Percentiles rank a stretch among this genome's conserved stretches.
phyloP scores from a whole-genome alignment of 192 early-diverging fungal genomes.

The Gonapodya prolifera region DNA sequence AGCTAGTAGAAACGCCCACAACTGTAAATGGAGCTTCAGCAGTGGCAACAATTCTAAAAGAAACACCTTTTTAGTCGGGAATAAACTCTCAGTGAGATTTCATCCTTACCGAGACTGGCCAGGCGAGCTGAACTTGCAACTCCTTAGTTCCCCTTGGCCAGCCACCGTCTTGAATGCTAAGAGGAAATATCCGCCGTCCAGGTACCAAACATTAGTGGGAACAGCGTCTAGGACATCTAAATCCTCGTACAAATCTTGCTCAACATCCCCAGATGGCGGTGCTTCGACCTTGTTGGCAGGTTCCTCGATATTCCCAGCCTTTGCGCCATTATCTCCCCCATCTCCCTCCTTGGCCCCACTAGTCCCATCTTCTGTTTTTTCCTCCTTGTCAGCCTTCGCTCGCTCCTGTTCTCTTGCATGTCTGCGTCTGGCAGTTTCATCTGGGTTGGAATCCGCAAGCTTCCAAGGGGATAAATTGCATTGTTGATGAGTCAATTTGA shows the following conservation, averaged over 20 bases:
- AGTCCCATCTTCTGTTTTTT: conserved; percentile 1
- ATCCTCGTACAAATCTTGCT: background rate
- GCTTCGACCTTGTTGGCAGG: background rate
- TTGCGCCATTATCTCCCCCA: background rate
- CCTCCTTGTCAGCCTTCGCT: conserved; percentile 8
- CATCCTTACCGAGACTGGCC: conserved; percentile 27
- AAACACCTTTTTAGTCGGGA: background rate
- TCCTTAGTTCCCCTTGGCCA: conserved; percentile 32
- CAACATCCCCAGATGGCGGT: background rate
- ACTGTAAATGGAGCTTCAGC: background rate
- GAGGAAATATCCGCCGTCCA: conserved; percentile 39
- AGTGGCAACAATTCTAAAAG: background rate
- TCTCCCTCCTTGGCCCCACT: background rate
- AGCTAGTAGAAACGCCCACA: background rate
- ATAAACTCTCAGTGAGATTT: conserved; percentile 7
- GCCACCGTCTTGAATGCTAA: conserved; percentile 29
- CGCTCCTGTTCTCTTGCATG: background rate
- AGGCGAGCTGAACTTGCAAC: conserved; percentile 26
- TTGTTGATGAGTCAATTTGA: conserved; percentile 13
- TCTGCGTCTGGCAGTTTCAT: conserved; percentile 7
- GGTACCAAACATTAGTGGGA: conserved; percentile 15
- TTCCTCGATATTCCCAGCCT: background rate
- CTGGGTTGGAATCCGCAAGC: conserved; percentile 23
- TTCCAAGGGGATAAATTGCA: conserved; percentile 22
- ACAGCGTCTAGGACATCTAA: background rate